Evolutionary conservation across 495 filamentous ascomycete genomes (phyloP).

Genomic region (Acidiella bohemica): DNA sequence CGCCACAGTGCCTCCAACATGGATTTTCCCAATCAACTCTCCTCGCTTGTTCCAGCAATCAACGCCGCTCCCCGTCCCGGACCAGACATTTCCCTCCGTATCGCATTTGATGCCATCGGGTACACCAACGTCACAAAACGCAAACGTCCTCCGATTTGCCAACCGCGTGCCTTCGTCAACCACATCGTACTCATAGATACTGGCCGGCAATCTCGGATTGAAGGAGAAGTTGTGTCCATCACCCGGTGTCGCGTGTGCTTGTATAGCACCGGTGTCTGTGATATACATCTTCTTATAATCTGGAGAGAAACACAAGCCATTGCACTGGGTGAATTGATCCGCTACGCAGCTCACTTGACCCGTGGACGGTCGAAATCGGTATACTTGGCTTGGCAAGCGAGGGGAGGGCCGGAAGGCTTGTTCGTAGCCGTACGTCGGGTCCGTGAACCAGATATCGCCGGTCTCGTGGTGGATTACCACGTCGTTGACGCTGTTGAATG

Average conservation of each 20-base stretch:
- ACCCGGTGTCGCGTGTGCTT: too few relatives aligned
- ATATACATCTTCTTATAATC: conserved; percentile 37
- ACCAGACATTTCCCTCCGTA: conserved; percentile 19
- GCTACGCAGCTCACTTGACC: conserved; percentile 37
- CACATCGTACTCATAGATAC: conserved; percentile 28
- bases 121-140: conserved; percentile 23
- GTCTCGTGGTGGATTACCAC: conserved; percentile 14
- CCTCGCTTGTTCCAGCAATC: too few relatives aligned
- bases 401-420: conserved; percentile 28
- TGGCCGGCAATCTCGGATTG: conserved; percentile 24
- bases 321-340: conserved; percentile 36
- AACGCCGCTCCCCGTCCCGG: conserved; percentile 16
- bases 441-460: conserved; percentile 22
- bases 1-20: too few relatives aligned
- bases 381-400: conserved; percentile 31
- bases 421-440: conserved; percentile 20
- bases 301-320: conserved; percentile 37
- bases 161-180: conserved; percentile 18
- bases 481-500: conserved; percentile 18
- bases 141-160: conserved; percentile 24
- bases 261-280: conserved; percentile 32
- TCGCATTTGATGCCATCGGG: conserved; percentile 23
- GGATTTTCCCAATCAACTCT: too few relatives aligned
- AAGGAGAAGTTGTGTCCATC: conserved; percentile 12
- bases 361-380: conserved; percentile 39